Conservation (phyloP, 2,329 filamentous ascomycete genomes). For the Sporothrix schenckii region DNA sequence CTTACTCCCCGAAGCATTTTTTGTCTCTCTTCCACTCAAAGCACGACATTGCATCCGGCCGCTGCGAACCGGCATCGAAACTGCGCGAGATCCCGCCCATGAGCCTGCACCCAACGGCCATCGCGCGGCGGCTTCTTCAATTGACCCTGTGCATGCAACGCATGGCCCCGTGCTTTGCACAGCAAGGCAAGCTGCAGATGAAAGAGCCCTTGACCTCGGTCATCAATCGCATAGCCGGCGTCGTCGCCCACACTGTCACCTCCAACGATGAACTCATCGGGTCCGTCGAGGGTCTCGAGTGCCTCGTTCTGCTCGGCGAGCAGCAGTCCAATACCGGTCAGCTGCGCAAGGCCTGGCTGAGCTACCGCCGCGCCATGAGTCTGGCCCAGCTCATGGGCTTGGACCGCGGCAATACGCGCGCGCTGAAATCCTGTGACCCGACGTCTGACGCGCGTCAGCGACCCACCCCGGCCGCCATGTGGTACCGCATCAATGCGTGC, state of each 20-base stretch:
- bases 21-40: slow-evolving; percentile 41
- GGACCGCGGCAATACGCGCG: slow-evolving; percentile 44
- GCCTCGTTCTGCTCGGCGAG: slow-evolving; percentile 52
- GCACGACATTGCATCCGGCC: slow-evolving; percentile 42
- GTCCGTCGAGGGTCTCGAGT: slow-evolving; percentile 57
- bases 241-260: slow-evolving; percentile 48
- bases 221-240: slow-evolving; percentile 44
- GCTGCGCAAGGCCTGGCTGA: slow-evolving; percentile 58
- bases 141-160: slow-evolving; percentile 53
- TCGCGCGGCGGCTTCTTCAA: slow-evolving; percentile 54
- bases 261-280: slow-evolving; percentile 56
- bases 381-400: slow-evolving; percentile 57
- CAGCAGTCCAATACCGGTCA: slow-evolving; percentile 59
- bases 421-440: slow-evolving; percentile 48
- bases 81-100: slow-evolving; percentile 42
- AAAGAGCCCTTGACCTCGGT: slow-evolving; percentile 37
- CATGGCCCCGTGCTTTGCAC: slow-evolving; percentile 44
- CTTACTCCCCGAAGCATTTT: slow-evolving; percentile 39
- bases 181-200: slow-evolving; percentile 39
- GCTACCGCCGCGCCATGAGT: slow-evolving; percentile 53
- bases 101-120: slow-evolving; percentile 51
- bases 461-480: slow-evolving; percentile 46
- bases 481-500: slow-evolving; percentile 54
- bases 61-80: slow-evolving; percentile 36
- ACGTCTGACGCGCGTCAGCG: slow-evolving; percentile 40